Evolutionary conservation across 2,329 filamentous ascomycete genomes (phyloP).

Genomic region (Pyrenophora teres): DNA sequence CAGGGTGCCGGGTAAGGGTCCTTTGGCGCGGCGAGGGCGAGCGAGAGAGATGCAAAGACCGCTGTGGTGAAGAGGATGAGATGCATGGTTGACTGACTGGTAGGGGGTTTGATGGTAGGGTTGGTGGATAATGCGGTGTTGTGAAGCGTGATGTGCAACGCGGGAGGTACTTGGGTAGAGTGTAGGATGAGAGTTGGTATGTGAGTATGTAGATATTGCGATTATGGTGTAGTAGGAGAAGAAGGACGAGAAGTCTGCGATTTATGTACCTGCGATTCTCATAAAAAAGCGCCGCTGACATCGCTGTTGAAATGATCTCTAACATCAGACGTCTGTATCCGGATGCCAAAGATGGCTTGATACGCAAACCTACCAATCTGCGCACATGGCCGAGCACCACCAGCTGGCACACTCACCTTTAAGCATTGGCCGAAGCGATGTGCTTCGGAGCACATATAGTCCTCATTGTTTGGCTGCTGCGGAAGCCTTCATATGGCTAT

Average conservation of each 20-base stretch:
- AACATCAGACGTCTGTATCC: too few relatives aligned
- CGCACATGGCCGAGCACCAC: neutral
- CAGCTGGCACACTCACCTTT: neutral
- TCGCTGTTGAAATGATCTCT: too few relatives aligned
- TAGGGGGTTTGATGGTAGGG: neutral
- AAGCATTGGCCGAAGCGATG: slow-evolving; percentile 1
- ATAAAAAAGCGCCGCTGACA: too few relatives aligned
- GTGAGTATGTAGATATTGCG: too few relatives aligned
- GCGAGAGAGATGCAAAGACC: slow-evolving; percentile 18
- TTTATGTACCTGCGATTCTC: too few relatives aligned
- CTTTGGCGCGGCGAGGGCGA: slow-evolving; percentile 25
- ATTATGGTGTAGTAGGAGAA: too few relatives aligned
- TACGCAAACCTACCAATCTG: too few relatives aligned
- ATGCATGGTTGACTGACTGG: slow-evolving; percentile 15
- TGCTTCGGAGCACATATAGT: neutral
- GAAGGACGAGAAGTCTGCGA: too few relatives aligned
- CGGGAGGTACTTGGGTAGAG: neutral
- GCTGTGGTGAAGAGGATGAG: slow-evolving; percentile 17
- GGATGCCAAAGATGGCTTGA: too few relatives aligned
- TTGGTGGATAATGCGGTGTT: too few relatives aligned
- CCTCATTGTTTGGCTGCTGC: neutral
- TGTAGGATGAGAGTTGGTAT: neutral
- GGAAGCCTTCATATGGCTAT: slow-evolving; percentile 18
- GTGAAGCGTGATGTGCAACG: neutral
- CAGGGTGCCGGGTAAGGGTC: slow-evolving; percentile 39